These are phyloP conservation scores for Tolypocladium tundrense DNA, from an alignment of 2,329 filamentous ascomycete species.

Conservation along the genomic window DNA sequence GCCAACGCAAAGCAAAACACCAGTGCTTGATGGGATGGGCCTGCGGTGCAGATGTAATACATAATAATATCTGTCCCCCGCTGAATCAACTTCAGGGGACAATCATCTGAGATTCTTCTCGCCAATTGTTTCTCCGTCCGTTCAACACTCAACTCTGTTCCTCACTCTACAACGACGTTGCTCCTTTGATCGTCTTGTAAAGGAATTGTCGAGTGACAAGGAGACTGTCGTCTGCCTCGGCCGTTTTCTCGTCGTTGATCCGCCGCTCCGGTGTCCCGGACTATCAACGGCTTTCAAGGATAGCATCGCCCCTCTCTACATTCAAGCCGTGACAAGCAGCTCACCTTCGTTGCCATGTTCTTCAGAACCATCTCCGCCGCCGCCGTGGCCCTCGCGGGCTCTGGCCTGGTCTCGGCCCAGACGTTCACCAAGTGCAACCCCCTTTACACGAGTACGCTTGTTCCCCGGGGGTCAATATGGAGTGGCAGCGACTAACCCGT, in stretches of 20 bases:
- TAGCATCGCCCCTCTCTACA: background rate
- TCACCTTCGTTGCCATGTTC: constrained; percentile 19
- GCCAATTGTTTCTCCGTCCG: background rate
- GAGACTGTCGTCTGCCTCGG: background rate
- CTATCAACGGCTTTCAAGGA: background rate
- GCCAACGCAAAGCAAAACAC: background rate
- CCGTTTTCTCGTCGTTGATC: background rate
- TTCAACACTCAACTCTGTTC: background rate
- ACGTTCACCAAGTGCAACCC: constrained; percentile 47
- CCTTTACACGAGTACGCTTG: constrained; percentile 31
- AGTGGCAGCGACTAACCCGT: background rate
- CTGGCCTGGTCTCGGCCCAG: constrained; percentile 41
- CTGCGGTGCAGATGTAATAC: too few relatives aligned
- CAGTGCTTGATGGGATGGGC: too few relatives aligned
- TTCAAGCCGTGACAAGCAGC: background rate
- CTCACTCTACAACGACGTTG: background rate
- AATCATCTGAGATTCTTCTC: background rate
- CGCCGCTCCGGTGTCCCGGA: background rate
- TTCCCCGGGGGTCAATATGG: background rate
- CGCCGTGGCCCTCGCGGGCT: constrained; percentile 38
- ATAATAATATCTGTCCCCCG: background rate
- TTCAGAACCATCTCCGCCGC: constrained; percentile 35
- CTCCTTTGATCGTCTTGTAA: background rate
- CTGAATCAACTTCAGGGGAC: background rate
- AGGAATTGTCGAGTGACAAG: background rate